Evolutionary conservation across 768 basidiomycete genomes (phyloP), one percentile per base, ranked within the genome.

Genomic region (Coprinopsis sp.): DNA sequence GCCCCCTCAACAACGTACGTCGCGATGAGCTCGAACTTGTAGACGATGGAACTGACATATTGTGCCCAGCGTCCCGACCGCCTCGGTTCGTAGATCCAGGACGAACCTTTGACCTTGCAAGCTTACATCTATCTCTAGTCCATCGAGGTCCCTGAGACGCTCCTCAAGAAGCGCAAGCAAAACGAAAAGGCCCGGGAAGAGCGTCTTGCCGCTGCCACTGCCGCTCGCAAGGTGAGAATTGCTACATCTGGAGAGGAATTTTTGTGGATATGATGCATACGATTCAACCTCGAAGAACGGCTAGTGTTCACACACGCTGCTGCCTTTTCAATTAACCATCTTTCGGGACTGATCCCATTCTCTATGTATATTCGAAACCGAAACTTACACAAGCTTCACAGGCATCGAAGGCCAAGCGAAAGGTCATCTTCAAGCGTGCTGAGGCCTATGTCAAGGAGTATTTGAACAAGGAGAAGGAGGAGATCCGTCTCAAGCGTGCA

Each of bases 81-180:
- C 75, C 70, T 74, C 76, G 69, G 77, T 79, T 54, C 69, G 74
- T 69, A 52, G 41, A 42, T n/a, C n/a, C 22, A 44, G 33, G 19
- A 40, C 28, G 38, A 54, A 52, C 49, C 29, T 46, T 53, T 47
- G 42, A 34, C 50, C 51, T 19, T 49, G 19, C 53, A 37, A 55
- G 55, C 56, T 58, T 54, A 51, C 42, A 57, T 47, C 39, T 52
- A 54, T 46, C 42, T 51, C 51, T 59, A 91, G 89, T 81, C 84
- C 64, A 84, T 96, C 67, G 88, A 94, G 82, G 94, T 95, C 73
- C 94, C 94, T 68, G 94, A 96, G 85, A 97, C 94, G 64, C 84
- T 97, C 77, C 91, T 97, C 77, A 97, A 96, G 82, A 97, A 95
- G 78, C 85, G 94, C 74, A 93, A 94, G 76, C 88, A 92, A 74